Base-by-base conservation (phyloP, 1,139 yeast genomes). In the Blastobotrys serpentis region DNA sequence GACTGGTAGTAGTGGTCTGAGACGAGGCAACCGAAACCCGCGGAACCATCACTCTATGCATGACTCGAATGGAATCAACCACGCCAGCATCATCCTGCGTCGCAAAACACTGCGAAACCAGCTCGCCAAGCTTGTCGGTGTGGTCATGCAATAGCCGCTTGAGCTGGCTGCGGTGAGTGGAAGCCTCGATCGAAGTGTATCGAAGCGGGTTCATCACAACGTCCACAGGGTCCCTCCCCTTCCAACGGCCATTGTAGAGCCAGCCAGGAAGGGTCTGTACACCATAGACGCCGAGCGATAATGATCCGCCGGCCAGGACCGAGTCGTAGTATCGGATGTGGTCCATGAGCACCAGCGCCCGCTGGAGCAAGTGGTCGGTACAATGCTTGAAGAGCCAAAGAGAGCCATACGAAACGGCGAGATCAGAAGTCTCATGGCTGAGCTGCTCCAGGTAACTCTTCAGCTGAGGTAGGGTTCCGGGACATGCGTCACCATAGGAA, bases 281-380 rank as follows among this genome's bases (percentile, higher is more conserved):
- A 1, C 60, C 55, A 49, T 63, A 58, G 18, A 57, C 32, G n/a
- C 54, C 47, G 44, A 63, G 47, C 14, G 66, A 56, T 10, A 59
- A 53, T 18, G 53, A 53, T 56, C 56, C 42, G 39, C 44, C 46
- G 13, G 53, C 53, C 17, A 62, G 46, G 5, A 67, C 60, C 8
- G 56, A 54, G 42, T 66, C 65, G 71, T 71, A 67, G 52, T 67
- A 67, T 39, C 56, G 50, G 25, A 66, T 51, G 44, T 67, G 67
- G 19, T 57, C 56, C 2, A 66, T 52, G 3, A 67, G 52, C 2
- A 70, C 69, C 25, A 66, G 54, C 1, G 71, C 62, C 43, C 64
- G 61, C 13, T 55, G 48, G 36, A 66, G 55, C 44, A 67, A 53
- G 16, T 55, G 52, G 19, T 58, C 52, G 23, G 64, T 13, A 11